Evolutionary conservation across 1,139 yeast species (phyloP), one percentile per base, ranked within the genome.

Genomic region (Protomyces inundatus): DNA sequence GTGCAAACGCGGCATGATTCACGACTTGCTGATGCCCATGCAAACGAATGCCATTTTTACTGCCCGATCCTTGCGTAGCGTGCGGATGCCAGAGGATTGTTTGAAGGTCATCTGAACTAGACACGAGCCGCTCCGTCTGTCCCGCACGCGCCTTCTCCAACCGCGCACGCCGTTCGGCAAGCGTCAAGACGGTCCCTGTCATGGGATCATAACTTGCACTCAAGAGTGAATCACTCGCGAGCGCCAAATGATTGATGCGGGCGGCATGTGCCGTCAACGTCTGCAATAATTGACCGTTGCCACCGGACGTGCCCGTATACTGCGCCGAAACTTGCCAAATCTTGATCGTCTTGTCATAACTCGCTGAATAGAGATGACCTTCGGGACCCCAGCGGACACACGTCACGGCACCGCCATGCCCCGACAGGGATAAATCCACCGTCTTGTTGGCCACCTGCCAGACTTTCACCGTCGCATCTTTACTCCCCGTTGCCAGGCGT

Each of bases 1-100:
- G 98, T 1, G 97, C 88, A 73, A 93, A 93, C 6, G 91, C 85
- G 6, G 93, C 99, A 74, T 93, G 98, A 73, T 93, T 93, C 35
- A 93, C 98, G 45, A 91, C 80, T 75, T 93, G 93, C 73, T 93
- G 98, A 75, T 93, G 99, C 34, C 99, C 99, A 0, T 97, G 90
- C 95, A 93, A 87, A 71, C 98, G 82, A 65, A 90, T 84, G 6
- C 93, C 75, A 0, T 98, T 98, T 74, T 91, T 93, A 54, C 81
- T 80, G 1, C 87, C 79, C 73, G 84, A 87, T 61, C 84, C 76
- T n/a, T 10, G 23, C 10, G 23, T 10, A 2, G 23, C 23, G 12
- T 97, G 97, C 7, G 66, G 68, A 72, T 90, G 96, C 99, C 99
- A 93, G 67, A 95, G 78, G 71, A 87, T 93, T 97, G 95, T 93